These are phyloP conservation scores for Durusdinium trenchii DNA, from an alignment of 73 alveolate genomes.

Conservation along the genomic window DNA sequence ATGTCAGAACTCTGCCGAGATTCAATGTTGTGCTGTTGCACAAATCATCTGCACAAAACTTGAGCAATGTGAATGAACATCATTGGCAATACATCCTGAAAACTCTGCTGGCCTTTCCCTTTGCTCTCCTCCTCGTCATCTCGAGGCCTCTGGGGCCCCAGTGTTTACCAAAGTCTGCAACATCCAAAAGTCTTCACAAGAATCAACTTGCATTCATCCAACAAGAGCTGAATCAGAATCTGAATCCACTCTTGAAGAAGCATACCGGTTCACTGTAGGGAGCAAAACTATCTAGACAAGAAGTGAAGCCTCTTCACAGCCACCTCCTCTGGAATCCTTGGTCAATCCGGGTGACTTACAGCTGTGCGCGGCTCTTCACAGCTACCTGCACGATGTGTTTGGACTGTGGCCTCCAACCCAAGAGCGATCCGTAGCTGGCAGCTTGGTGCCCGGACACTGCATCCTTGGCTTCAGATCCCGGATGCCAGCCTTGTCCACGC, in stretches of 20 bases:
- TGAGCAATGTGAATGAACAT: neutral
- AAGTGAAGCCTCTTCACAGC: slow-evolving; percentile 11
- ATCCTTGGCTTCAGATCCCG: slow-evolving; percentile 47
- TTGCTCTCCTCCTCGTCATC: slow-evolving; percentile 35
- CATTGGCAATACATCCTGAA: neutral
- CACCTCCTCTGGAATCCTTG: slow-evolving; percentile 27
- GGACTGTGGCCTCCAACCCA: neutral
- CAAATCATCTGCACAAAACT: no score
- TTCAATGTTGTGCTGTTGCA: neutral
- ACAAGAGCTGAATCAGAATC: no score
- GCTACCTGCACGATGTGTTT: no score
- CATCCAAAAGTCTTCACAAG: neutral
- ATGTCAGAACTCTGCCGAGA: no score
- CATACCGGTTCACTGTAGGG: no score
- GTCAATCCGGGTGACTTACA: no score
- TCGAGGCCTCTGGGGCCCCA: slow-evolving; percentile 49
- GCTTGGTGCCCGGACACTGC: slow-evolving; percentile 22
- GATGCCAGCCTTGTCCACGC: slow-evolving; percentile 88
- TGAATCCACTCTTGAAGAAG: no score
- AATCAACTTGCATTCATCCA: neutral
- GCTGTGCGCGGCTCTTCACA: no score
- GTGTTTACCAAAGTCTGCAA: no score
- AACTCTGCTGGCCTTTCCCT: slow-evolving; percentile 29
- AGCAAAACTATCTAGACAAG: neutral
- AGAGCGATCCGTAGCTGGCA: neutral